These are phyloP conservation scores for Solanum habrochaites DNA, from an alignment of 257 asterid genomes.

Conservation along the genomic window DNA sequence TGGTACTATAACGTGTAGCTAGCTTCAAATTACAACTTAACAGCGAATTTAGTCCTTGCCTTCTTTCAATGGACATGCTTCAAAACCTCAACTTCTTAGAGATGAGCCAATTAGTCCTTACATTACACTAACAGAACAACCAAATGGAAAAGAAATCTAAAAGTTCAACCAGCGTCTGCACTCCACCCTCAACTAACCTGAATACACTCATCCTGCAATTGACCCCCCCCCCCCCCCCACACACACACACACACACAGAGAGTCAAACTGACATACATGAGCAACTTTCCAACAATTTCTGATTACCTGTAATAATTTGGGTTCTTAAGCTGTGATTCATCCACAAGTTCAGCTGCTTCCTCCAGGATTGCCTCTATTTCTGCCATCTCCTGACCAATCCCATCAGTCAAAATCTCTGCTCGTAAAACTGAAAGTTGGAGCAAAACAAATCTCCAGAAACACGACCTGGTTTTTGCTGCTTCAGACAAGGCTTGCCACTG, in stretches of 20 bases:
- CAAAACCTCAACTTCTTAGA: not conserved
- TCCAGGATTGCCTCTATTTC: conserved; percentile 87
- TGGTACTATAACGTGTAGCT: not conserved
- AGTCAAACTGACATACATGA: not conserved
- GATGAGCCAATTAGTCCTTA: not conserved
- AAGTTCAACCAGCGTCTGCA: not conserved
- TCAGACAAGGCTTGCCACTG: conserved; percentile 88
- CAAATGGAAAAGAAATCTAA: not conserved
- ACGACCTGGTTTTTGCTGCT: conserved; percentile 67
- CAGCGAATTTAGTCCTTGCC: not conserved
- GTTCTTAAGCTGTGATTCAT: conserved; percentile 62
- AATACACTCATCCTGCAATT: not conserved
- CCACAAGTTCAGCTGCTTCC: conserved; percentile 99
- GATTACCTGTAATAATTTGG: conserved; percentile 90
- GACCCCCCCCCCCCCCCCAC: not conserved
- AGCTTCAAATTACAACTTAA: not conserved
- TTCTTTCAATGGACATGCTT: not conserved
- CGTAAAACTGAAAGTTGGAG: conserved; percentile 54
- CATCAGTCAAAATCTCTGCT: conserved; percentile 64
- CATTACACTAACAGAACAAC: not conserved
- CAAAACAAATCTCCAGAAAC: conserved; percentile 93
- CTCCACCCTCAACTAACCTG: not conserved
- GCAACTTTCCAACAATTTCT: not conserved
- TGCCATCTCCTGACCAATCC: conserved; percentile 62
- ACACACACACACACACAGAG: not conserved